phyloP scores from a whole-genome alignment of 805 yeast genomes.

The Yamadazyma sp. region DNA sequence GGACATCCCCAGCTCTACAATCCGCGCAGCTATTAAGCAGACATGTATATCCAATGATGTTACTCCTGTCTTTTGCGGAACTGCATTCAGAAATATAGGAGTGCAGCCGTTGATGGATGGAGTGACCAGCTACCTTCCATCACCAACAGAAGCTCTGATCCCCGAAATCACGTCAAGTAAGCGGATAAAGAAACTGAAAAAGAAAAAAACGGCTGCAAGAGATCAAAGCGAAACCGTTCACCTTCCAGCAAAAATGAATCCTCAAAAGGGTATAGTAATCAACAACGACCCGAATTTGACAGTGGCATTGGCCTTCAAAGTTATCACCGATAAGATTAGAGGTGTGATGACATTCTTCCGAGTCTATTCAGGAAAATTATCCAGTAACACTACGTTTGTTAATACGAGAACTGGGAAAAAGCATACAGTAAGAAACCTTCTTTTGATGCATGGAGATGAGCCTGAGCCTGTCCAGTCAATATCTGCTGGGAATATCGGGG shows the following conservation, averaged over 20 bases:
- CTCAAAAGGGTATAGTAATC: slow-evolving; percentile 48
- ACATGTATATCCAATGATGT: slow-evolving; percentile 60
- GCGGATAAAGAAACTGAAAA: slow-evolving; percentile 18
- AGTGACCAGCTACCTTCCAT: slow-evolving; percentile 72
- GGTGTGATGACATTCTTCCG: slow-evolving; percentile 85
- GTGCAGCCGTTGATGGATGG: slow-evolving; percentile 94
- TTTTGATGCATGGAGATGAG: slow-evolving; percentile 84
- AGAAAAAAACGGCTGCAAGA: slow-evolving; percentile 9
- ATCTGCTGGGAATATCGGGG: slow-evolving; percentile 86
- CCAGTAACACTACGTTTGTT: slow-evolving; percentile 57
- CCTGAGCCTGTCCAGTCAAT: slow-evolving; percentile 70
- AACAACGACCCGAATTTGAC: slow-evolving; percentile 60
- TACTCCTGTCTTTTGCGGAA: slow-evolving; percentile 87
- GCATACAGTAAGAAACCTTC: slow-evolving; percentile 64
- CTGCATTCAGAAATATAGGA: slow-evolving; percentile 89
- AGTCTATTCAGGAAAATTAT: slow-evolving; percentile 79
- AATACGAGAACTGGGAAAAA: slow-evolving; percentile 71
- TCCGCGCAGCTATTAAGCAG: slow-evolving; percentile 61
- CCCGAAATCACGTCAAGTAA: slow-evolving; percentile 51
- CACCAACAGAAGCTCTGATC: slow-evolving; percentile 62
- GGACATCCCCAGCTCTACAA: slow-evolving; percentile 52
- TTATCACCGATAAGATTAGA: slow-evolving; percentile 77
- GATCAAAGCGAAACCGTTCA: slow-evolving; percentile 3
- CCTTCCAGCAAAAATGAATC: slow-evolving; percentile 37
- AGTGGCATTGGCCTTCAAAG: slow-evolving; percentile 88